phyloP scores from a whole-genome alignment of 345 rosid genomes.

The Salix koriyanagi region DNA sequence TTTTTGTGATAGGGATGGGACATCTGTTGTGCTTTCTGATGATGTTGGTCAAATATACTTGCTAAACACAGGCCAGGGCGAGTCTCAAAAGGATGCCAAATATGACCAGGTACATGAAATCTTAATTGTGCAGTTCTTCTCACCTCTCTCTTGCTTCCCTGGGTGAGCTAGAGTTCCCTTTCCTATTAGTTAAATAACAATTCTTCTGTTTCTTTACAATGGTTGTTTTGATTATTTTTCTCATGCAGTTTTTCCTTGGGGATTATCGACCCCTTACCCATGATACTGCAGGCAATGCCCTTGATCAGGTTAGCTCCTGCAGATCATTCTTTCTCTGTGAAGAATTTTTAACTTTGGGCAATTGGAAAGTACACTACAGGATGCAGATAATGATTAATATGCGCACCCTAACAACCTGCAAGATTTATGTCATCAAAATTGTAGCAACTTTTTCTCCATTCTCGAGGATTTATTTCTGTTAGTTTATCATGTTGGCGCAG shows the following conservation, averaged over 20 bases:
- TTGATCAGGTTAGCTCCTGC: conserved; percentile 71
- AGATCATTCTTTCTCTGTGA: background rate
- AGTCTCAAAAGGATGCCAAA: conserved; percentile 87
- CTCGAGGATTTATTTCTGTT: background rate
- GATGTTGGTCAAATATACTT: conserved; percentile 94
- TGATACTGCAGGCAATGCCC: conserved; percentile 75
- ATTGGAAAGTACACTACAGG: background rate
- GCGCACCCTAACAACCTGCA: background rate
- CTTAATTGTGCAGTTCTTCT: too few relatives aligned
- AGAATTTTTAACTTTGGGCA: background rate
- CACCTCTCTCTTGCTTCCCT: too few relatives aligned
- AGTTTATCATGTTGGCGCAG: background rate
- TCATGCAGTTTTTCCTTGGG: conserved; percentile 84
- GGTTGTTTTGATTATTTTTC: conserved; percentile 4
- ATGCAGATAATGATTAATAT: background rate
- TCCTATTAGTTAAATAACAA: too few relatives aligned
- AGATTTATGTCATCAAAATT: background rate
- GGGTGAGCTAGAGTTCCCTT: too few relatives aligned
- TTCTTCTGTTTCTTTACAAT: background rate
- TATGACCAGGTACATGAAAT: conserved; percentile 75
- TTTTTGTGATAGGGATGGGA: conserved; percentile 71
- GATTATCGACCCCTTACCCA: conserved; percentile 91
- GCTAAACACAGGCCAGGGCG: conserved; percentile 97
- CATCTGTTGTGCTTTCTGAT: conserved; percentile 93
- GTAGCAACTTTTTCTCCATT: background rate